A percentile compares a stretch with the other conserved stretches of the same genome.
Evolutionary conservation across 2,329 filamentous ascomycete species (phyloP).

Genomic region (Stagonosporopsis cucurbitacearum): DNA sequence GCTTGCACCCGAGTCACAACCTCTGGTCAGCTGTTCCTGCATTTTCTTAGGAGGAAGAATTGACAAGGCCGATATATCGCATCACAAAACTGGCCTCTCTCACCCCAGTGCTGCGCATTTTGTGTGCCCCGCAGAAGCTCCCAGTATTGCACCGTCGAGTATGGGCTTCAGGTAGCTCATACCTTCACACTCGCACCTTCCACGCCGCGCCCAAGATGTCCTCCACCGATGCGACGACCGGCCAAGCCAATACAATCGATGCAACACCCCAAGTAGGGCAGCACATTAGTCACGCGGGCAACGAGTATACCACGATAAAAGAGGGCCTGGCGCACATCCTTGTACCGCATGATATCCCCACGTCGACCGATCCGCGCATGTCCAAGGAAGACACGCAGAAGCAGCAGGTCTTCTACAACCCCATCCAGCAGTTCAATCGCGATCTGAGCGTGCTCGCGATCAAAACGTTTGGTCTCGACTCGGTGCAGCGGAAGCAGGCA

Average conservation of each 20-base stretch:
- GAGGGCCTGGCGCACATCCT: conserved; percentile 74
- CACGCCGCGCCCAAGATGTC: conserved; percentile 29
- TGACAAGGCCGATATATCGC: background rate
- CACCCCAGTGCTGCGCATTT: conserved; percentile 16
- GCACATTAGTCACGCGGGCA: conserved; percentile 54
- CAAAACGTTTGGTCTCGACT: conserved; percentile 80
- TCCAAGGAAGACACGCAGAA: conserved; percentile 61
- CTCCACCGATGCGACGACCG: conserved; percentile 19
- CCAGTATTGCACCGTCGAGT: conserved; percentile 20
- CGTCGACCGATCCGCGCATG: conserved; percentile 55
- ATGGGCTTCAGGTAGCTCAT: conserved; percentile 38
- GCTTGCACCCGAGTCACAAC: conserved; percentile 5
- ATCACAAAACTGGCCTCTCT: conserved; percentile 30
- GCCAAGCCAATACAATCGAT: conserved; percentile 32
- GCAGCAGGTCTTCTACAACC: conserved; percentile 95
- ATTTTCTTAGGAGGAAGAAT: background rate
- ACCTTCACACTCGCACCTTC: conserved; percentile 24
- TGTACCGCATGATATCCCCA: conserved; percentile 61
- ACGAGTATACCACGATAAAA: conserved; percentile 65
- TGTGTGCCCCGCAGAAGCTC: conserved; percentile 32
- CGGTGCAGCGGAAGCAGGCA: conserved; percentile 56
- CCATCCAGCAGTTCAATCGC: conserved; percentile 98
- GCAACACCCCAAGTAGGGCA: conserved; percentile 40
- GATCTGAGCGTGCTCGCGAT: conserved; percentile 93
- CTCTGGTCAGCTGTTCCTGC: background rate